phyloP scores from a whole-genome alignment of 2,329 filamentous ascomycete species.

The Tolypocladium pustulatum region DNA sequence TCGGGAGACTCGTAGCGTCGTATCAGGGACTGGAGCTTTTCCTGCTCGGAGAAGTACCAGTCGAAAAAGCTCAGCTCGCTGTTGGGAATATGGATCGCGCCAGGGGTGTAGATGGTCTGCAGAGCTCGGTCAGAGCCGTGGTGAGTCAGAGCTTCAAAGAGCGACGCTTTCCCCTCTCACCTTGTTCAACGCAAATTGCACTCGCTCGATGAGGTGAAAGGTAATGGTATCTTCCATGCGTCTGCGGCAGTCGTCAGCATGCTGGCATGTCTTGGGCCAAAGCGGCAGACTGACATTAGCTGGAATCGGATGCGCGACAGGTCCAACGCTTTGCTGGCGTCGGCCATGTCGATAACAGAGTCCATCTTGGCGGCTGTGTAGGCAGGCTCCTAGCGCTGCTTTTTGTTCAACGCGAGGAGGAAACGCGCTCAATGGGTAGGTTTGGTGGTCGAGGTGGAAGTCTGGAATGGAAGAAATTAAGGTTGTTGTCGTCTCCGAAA shows the following conservation, averaged over 20 bases:
- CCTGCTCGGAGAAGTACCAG: constrained; percentile 86
- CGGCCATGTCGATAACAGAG: constrained; percentile 75
- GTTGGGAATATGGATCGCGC: constrained; percentile 68
- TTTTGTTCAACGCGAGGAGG: neutral
- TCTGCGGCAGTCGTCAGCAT: constrained; percentile 33
- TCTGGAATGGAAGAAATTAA: neutral
- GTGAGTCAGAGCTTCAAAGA: neutral
- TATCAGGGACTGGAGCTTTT: constrained; percentile 83
- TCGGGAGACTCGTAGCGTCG: constrained; percentile 93
- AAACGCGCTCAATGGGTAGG: neutral
- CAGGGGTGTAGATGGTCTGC: constrained; percentile 69
- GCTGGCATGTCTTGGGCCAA: constrained; percentile 1
- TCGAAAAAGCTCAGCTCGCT: constrained; percentile 74
- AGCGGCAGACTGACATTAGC: constrained; percentile 58
- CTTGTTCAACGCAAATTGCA: constrained; percentile 88
- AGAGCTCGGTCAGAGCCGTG: neutral
- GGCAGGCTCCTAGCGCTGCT: neutral
- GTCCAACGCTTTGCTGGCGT: constrained; percentile 77
- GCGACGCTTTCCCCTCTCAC: constrained; percentile 12
- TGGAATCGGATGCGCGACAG: constrained; percentile 88
- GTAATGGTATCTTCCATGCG: constrained; percentile 96
- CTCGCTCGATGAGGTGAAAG: constrained; percentile 91
- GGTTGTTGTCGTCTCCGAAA: neutral
- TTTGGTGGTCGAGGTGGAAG: neutral
- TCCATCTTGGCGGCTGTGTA: constrained; percentile 54